A percentile compares a stretch with the other conserved stretches of the same genome.
phyloP scores from a whole-genome alignment of 257 asterid genomes.

The Solanum megistacrolobum region DNA sequence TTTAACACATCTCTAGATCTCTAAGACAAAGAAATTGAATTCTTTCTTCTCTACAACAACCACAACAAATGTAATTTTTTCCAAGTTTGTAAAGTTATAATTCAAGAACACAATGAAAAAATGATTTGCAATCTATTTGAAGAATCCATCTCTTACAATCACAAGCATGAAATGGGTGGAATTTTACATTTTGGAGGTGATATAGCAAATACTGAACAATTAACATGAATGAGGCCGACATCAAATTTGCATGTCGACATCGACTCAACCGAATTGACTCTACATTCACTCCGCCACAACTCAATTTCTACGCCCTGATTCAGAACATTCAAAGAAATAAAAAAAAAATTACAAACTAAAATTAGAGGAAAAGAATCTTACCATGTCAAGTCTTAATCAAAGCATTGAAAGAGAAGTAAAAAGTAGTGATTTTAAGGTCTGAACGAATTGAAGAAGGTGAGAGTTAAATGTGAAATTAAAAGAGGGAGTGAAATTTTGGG shows the following conservation, averaged over 20 bases:
- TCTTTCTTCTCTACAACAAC: background rate
- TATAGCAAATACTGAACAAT: no score
- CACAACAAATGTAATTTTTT: background rate
- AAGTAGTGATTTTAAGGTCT: no score
- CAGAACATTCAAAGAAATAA: background rate
- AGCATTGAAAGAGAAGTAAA: background rate
- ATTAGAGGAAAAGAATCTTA: background rate
- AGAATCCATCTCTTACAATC: no score
- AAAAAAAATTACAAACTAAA: background rate
- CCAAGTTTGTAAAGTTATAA: background rate
- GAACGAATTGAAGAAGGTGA: background rate
- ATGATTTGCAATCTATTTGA: no score
- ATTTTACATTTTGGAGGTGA: background rate
- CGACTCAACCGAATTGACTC: constrained; percentile 76
- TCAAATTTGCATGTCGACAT: constrained; percentile 36
- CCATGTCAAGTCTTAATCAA: background rate
- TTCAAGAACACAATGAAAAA: background rate
- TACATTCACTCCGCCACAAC: constrained; percentile 86
- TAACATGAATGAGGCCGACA: background rate
- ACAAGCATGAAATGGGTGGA: no score
- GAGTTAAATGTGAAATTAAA: background rate
- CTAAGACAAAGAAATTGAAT: background rate
- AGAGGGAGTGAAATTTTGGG: background rate
- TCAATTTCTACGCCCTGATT: constrained; percentile 3
- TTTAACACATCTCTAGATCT: background rate